Conservation (phyloP, 106 monocot genomes). For the Phalaenopsis aphrodite region DNA sequence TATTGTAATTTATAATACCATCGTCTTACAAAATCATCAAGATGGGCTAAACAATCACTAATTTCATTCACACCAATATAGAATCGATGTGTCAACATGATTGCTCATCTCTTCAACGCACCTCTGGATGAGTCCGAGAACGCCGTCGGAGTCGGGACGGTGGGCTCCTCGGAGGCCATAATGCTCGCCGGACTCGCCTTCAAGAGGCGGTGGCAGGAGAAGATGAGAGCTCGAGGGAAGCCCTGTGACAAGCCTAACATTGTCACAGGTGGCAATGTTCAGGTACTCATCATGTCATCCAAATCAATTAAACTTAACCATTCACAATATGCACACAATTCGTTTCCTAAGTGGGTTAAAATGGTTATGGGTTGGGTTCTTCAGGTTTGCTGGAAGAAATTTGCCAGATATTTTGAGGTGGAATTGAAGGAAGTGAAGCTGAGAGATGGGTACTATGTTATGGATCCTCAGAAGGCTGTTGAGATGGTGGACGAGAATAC, state of each 20-base stretch:
- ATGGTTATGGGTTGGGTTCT: too few species aligned
- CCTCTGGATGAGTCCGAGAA: conserved; percentile 43
- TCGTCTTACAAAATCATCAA: too few species aligned
- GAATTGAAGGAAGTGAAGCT: conserved; percentile 64
- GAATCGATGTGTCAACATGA: conserved; percentile 76
- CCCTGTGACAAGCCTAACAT: conserved; percentile 70
- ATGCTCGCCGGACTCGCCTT: conserved; percentile 73
- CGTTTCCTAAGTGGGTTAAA: too few species aligned
- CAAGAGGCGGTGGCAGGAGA: conserved; percentile 66
- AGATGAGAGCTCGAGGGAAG: conserved; percentile 30
- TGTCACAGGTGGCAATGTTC: conserved; percentile 67
- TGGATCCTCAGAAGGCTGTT: conserved; percentile 64
- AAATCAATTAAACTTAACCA: too few species aligned
- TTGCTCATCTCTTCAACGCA: conserved; percentile 62
- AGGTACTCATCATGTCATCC: conserved; percentile 15
- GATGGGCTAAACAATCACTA: too few species aligned
- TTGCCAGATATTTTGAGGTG: conserved; percentile 63
- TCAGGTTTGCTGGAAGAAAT: conserved; percentile 67
- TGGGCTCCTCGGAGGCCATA: conserved; percentile 63
- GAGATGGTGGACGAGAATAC: conserved; percentile 69
- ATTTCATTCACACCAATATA: not conserved
- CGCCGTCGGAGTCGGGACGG: conserved; percentile 54
- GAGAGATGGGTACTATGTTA: conserved; percentile 54
- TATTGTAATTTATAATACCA: too few species aligned
- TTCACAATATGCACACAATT: too few species aligned